These are phyloP conservation scores for Pseudocercospora vitis DNA, from an alignment of 2,329 filamentous ascomycete genomes.

Conservation along the genomic window DNA sequence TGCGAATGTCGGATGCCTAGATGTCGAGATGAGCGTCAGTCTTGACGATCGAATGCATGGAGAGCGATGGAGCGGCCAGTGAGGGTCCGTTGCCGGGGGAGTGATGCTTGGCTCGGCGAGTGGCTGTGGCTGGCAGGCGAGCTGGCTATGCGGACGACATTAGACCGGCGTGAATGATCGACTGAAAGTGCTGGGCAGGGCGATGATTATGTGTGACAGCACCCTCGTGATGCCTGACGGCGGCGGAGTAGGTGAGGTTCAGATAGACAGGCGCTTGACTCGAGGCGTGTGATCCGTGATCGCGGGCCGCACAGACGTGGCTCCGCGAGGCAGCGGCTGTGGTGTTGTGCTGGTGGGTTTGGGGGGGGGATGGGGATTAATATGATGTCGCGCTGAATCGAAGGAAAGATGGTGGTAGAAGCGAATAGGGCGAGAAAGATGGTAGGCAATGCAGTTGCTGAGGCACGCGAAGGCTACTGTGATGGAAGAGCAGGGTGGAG, in stretches of 20 bases:
- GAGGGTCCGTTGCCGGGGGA: conserved; percentile 13
- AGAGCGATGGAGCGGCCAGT: conserved; percentile 7
- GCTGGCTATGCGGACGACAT: conserved; percentile 5
- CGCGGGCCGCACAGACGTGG: background rate
- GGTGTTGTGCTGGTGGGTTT: background rate
- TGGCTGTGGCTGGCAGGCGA: background rate
- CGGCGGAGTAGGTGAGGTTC: background rate
- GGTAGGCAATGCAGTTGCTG: background rate
- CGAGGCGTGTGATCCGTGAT: no score
- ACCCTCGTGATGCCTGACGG: background rate
- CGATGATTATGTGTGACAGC: conserved; percentile 1
- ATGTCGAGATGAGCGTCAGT: conserved; percentile 14
- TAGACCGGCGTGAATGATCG: background rate
- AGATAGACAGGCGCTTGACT: no score
- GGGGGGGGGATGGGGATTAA: background rate
- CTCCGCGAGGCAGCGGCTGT: background rate
- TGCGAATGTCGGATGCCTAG: conserved; percentile 20
- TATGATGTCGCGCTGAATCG: background rate
- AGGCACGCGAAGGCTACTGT: background rate
- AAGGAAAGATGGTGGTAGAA: background rate
- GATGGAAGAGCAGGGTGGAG: background rate
- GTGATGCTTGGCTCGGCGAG: conserved; percentile 15
- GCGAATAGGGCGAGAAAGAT: background rate
- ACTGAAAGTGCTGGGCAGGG: background rate
- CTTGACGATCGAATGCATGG: conserved; percentile 21